Conservation (phyloP, 2,329 filamentous ascomycete genomes). For the Chaetomiaceae sp. region DNA sequence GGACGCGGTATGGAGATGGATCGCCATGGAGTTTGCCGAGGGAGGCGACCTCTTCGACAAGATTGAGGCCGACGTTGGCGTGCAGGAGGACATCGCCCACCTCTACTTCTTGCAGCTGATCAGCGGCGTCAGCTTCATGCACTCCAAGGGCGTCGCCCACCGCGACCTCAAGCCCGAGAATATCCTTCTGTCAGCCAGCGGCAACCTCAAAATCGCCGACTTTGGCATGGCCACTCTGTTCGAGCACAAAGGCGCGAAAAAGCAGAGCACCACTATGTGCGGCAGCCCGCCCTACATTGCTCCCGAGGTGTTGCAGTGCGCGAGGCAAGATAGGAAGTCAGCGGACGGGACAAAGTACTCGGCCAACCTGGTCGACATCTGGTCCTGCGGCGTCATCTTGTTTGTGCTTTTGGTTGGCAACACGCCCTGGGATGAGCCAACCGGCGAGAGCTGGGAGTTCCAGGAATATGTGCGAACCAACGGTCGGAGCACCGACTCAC, state of each 20-base stretch:
- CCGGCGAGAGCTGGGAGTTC: constrained; percentile 81
- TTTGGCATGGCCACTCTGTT: constrained; percentile 96
- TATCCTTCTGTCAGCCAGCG: constrained; percentile 78
- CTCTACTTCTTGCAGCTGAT: constrained; percentile 93
- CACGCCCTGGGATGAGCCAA: constrained; percentile 95
- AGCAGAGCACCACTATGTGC: constrained; percentile 83
- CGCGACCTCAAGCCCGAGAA: constrained; percentile 93
- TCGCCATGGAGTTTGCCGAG: constrained; percentile 94
- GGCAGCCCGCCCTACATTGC: constrained; percentile 97
- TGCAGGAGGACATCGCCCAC: constrained; percentile 91
- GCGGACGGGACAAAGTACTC: constrained; percentile 57
- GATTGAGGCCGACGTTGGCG: constrained; percentile 94
- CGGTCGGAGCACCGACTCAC: constrained; percentile 75
- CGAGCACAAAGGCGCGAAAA: constrained; percentile 77
- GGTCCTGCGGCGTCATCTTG: constrained; percentile 97
- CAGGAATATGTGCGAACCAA: constrained; percentile 77
- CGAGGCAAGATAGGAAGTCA: constrained; percentile 43
- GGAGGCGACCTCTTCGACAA: constrained; percentile 98
- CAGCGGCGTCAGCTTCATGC: constrained; percentile 88
- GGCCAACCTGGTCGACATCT: constrained; percentile 83
- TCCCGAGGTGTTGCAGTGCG: constrained; percentile 72
- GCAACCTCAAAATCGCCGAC: constrained; percentile 89
- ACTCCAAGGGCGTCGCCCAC: constrained; percentile 92
- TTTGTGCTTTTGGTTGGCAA: constrained; percentile 95
- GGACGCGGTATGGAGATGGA: constrained; percentile 87